Evolutionary conservation across 169 alveolate genomes (phyloP).

Genomic region (Babesia bigemina): DNA sequence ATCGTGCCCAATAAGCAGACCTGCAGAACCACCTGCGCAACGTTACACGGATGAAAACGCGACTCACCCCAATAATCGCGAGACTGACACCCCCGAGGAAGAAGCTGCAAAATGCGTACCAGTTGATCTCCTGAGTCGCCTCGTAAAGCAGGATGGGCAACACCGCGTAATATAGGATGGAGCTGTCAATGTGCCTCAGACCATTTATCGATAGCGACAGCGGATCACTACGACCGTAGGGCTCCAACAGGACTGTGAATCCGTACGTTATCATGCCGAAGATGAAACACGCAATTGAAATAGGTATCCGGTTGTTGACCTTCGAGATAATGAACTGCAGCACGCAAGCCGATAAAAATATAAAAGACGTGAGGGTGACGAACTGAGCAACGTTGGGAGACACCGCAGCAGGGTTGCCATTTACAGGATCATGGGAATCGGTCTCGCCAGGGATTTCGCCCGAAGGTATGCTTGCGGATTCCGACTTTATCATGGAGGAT

Average conservation of each 20-base stretch:
- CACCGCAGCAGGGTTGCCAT: constrained; percentile 40
- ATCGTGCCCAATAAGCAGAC: constrained; percentile 77
- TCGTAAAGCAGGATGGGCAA: constrained; percentile 86
- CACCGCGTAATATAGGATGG: constrained; percentile 79
- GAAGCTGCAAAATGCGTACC: constrained; percentile 84
- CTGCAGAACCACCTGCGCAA: constrained; percentile 64
- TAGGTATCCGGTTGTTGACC: constrained; percentile 74
- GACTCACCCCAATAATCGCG: constrained; percentile 81
- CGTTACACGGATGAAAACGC: neutral
- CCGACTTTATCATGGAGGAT: too few relatives aligned
- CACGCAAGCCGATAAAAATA: constrained; percentile 73
- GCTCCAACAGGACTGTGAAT: constrained; percentile 60
- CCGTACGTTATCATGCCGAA: constrained; percentile 77
- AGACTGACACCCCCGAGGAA: constrained; percentile 81
- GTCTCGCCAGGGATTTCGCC: neutral
- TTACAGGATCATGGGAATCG: neutral
- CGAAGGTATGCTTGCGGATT: too few relatives aligned
- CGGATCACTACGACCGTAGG: constrained; percentile 46
- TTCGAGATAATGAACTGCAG: constrained; percentile 76
- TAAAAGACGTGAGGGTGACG: constrained; percentile 66
- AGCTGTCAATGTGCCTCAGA: constrained; percentile 74
- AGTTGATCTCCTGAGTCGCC: constrained; percentile 86
- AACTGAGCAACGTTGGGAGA: constrained; percentile 68
- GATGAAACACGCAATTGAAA: constrained; percentile 75
- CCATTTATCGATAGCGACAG: constrained; percentile 57